Conservation (phyloP, 495 filamentous ascomycete species). For the Annulohypoxylon maeteangense region DNA sequence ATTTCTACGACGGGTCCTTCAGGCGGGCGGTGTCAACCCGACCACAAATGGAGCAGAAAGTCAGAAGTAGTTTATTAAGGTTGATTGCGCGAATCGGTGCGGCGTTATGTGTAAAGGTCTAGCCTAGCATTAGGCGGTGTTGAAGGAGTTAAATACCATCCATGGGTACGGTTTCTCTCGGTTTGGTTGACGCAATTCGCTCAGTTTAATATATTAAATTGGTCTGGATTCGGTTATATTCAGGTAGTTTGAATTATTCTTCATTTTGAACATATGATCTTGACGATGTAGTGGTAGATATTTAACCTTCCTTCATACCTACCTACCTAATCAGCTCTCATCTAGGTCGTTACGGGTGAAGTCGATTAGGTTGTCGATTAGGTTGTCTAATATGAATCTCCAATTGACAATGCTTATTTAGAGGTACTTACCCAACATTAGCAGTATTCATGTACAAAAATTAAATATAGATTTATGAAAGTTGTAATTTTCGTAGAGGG, state of each 20-base stretch:
- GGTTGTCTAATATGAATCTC: no score
- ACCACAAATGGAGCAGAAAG: background rate
- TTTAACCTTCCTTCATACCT: no score
- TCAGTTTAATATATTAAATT: background rate
- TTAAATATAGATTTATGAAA: no score
- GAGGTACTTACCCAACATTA: no score
- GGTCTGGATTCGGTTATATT: background rate
- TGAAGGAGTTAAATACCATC: conserved; percentile 20
- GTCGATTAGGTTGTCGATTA: no score
- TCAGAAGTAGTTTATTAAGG: background rate
- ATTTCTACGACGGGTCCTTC: conserved; percentile 40
- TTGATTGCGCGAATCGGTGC: background rate
- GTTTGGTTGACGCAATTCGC: background rate
- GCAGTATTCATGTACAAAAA: no score
- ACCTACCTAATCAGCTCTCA: no score
- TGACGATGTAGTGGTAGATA: background rate
- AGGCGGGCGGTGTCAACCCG: background rate
- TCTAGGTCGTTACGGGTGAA: no score
- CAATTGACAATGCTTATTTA: no score
- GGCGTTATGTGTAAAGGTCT: background rate
- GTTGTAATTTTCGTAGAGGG: no score
- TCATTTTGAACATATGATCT: background rate
- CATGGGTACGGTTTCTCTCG: background rate
- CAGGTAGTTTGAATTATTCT: no score
- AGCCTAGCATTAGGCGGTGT: conserved; percentile 33